phyloP scores from a whole-genome alignment of 2,329 filamentous ascomycete species.

The Fusarium verrucosum region DNA sequence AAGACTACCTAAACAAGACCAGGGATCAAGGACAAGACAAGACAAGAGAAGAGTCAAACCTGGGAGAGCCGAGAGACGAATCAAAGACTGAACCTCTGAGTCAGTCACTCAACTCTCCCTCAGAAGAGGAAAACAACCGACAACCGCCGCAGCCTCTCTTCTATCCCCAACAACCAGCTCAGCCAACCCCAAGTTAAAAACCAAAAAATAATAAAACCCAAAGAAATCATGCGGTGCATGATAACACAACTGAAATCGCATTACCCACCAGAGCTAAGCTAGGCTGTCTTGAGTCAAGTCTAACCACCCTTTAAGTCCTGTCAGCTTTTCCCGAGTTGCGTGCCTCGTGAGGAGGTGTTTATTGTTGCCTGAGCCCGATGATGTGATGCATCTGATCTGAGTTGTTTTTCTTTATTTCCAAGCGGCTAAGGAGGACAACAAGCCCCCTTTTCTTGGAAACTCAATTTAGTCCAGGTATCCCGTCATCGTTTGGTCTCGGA shows the following conservation, averaged over 20 bases:
- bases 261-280: slow-evolving; percentile 5
- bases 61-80: slow-evolving; percentile 3
- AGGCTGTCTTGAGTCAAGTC: slow-evolving; percentile 10
- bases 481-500: slow-evolving; percentile 3
- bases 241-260: slow-evolving; percentile 10
- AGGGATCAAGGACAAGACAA: slow-evolving; percentile 6
- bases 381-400: slow-evolving; percentile 11
- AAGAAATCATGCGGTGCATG: slow-evolving; percentile 11
- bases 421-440: not conserved
- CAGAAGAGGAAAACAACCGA: slow-evolving; percentile 13
- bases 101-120: slow-evolving; percentile 3
- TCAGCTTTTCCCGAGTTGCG: slow-evolving; percentile 9
- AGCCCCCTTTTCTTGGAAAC: slow-evolving; percentile 7
- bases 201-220: too few relatives aligned
- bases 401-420: not conserved
- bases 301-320: slow-evolving; percentile 1
- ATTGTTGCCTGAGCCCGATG: slow-evolving; percentile 27
- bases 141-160: slow-evolving; percentile 23
- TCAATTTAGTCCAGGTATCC: slow-evolving; percentile 15
- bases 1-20: not conserved
- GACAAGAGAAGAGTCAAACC: slow-evolving; percentile 7
- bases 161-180: not conserved
- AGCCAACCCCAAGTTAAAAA: not conserved
- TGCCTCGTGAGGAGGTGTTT: slow-evolving; percentile 28
- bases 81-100: not conserved